Evolutionary conservation across 2,329 filamentous ascomycete species (phyloP).

Genomic region (Colletotrichum cuscutae): DNA sequence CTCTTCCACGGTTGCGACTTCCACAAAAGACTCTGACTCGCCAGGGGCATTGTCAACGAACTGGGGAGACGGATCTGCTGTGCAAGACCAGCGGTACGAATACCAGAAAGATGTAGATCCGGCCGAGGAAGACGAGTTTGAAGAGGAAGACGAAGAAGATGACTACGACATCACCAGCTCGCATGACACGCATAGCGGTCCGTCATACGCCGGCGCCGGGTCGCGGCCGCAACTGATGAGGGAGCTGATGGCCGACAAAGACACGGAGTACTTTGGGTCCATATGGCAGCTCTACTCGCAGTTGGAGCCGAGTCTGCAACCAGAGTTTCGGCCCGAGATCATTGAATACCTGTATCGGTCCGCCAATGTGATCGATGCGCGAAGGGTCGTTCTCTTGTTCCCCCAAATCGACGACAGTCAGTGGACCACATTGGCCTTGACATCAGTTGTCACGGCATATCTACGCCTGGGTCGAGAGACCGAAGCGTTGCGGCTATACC

Average conservation of each 20-base stretch:
- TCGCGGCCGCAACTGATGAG: slow-evolving; percentile 32
- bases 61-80: background rate
- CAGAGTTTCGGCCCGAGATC: slow-evolving; percentile 44
- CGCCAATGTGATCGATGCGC: slow-evolving; percentile 53
- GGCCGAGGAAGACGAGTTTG: background rate
- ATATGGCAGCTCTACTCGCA: slow-evolving; percentile 56
- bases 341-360: slow-evolving; percentile 56
- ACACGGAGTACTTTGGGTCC: slow-evolving; percentile 47
- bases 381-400: slow-evolving; percentile 58
- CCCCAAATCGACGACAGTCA: slow-evolving; percentile 44
- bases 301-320: slow-evolving; percentile 46
- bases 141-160: background rate
- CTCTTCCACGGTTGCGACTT: slow-evolving; percentile 36
- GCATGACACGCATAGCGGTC: slow-evolving; percentile 25
- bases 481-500: slow-evolving; percentile 53
- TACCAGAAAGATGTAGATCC: background rate
- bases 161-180: background rate
- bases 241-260: slow-evolving; percentile 39
- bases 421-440: slow-evolving; percentile 54
- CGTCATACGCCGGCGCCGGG: slow-evolving; percentile 18
- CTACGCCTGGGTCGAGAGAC: slow-evolving; percentile 51
- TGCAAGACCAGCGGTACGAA: background rate
- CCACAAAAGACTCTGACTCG: background rate
- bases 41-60: background rate
- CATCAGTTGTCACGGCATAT: slow-evolving; percentile 53